phyloP scores from a whole-genome alignment of 768 basidiomycete genomes.

The Cubamyces sp. region DNA sequence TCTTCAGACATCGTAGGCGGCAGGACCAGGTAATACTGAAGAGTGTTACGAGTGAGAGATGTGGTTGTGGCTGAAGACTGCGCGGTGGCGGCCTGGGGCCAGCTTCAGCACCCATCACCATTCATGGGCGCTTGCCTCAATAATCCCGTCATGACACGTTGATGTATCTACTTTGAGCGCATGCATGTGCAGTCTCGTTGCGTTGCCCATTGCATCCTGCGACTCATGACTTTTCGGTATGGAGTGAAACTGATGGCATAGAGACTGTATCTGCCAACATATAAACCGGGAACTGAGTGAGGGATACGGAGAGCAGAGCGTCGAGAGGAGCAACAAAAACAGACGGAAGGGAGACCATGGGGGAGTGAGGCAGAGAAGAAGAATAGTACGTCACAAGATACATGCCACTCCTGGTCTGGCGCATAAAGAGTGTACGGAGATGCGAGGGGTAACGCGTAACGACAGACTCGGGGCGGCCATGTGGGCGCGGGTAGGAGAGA shows the following conservation, averaged over 20 bases:
- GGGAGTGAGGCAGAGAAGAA: constrained; percentile 33
- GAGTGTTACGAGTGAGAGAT: not conserved
- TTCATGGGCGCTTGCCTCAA: not conserved
- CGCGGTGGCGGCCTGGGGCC: constrained; percentile 10
- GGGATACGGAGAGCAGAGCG: constrained; percentile 19
- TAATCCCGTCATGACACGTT: not conserved
- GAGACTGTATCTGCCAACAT: constrained; percentile 23
- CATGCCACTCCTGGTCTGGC: constrained; percentile 32
- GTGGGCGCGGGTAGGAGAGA: constrained; percentile 50
- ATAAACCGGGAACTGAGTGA: constrained; percentile 15
- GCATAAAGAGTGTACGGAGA: constrained; percentile 39
- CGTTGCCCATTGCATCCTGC: not conserved
- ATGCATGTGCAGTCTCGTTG: not conserved
- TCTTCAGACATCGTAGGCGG: constrained; percentile 53
- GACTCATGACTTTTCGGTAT: not conserved
- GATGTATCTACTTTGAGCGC: not conserved
- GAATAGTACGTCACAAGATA: constrained; percentile 42
- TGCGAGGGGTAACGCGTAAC: constrained; percentile 52
- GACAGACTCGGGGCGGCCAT: constrained; percentile 63
- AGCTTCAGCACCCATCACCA: not conserved
- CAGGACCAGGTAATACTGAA: not conserved
- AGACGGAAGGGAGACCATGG: constrained; percentile 36
- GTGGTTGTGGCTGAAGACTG: constrained; percentile 9
- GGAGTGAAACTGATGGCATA: constrained; percentile 13
- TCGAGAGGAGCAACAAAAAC: constrained; percentile 38